Conservation (phyloP, 768 basidiomycete species). For the Mycena vulgaris region DNA sequence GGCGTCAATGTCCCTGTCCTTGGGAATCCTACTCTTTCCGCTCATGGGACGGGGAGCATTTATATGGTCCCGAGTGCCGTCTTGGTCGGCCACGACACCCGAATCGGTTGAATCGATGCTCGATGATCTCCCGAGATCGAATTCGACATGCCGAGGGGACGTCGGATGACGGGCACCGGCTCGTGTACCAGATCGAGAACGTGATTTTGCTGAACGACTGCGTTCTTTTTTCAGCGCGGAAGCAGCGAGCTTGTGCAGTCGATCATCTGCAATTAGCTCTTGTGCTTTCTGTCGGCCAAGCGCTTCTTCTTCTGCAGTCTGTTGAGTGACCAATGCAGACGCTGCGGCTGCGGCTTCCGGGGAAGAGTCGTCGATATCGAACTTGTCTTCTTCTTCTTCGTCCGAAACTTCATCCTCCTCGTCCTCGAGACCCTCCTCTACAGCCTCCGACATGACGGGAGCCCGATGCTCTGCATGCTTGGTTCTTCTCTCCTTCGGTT, state of each 20-base stretch:
- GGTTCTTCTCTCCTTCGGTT: slow-evolving; percentile 50
- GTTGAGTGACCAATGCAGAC: slow-evolving; percentile 32
- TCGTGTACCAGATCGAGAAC: slow-evolving; percentile 71
- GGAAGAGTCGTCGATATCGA: slow-evolving; percentile 95
- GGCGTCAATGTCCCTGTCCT: slow-evolving; percentile 69
- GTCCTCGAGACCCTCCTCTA: slow-evolving; percentile 55
- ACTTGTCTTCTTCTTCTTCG: slow-evolving; percentile 73
- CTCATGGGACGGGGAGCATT: slow-evolving; percentile 55
- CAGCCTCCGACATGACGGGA: slow-evolving; percentile 31
- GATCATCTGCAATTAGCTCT: slow-evolving; percentile 47
- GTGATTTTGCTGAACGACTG: slow-evolving; percentile 57
- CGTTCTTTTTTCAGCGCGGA: slow-evolving; percentile 50
- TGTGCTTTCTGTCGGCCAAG: slow-evolving; percentile 48
- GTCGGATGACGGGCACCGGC: slow-evolving; percentile 71
- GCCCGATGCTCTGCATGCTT: slow-evolving; percentile 38
- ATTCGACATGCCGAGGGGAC: slow-evolving; percentile 69
- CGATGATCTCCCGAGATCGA: slow-evolving; percentile 50
- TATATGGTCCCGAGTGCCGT: slow-evolving; percentile 69
- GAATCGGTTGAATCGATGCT: slow-evolving; percentile 51
- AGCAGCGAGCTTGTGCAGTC: slow-evolving; percentile 49
- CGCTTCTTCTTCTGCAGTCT: slow-evolving; percentile 40
- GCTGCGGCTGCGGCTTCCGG: slow-evolving; percentile 60
- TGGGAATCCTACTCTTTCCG: slow-evolving; percentile 72
- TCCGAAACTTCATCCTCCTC: slow-evolving; percentile 66
- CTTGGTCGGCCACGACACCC: slow-evolving; percentile 45